These are phyloP conservation scores for Hyaloperonospora arabidopsidis DNA, from an alignment of 352 stramenopile genomes.

Conservation along the genomic window DNA sequence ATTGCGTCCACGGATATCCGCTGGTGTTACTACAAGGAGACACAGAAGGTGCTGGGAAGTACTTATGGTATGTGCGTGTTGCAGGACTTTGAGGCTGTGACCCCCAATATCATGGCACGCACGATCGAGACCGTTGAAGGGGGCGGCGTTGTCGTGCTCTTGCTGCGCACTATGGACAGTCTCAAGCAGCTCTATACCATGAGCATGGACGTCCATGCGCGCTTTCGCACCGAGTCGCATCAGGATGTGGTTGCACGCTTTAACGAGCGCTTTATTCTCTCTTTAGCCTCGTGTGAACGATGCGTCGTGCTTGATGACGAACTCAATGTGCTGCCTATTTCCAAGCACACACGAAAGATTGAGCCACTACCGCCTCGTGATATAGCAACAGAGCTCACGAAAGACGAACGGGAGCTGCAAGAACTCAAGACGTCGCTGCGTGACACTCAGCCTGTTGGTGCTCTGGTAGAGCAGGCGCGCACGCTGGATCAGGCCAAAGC, in stretches of 20 bases:
- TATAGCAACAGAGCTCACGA: constrained; percentile 43
- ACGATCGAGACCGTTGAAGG: constrained; percentile 99
- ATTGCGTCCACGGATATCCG: constrained; percentile 97
- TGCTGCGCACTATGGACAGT: constrained; percentile 96
- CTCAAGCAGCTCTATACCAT: constrained; percentile 99
- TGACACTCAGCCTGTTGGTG: constrained; percentile 92
- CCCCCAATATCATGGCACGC: constrained; percentile 97
- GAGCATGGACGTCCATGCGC: constrained; percentile 93
- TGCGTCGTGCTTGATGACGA: constrained; percentile 99
- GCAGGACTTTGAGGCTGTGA: constrained; percentile 99
- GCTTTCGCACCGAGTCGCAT: constrained; percentile 89
- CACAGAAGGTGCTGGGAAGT: constrained; percentile 96
- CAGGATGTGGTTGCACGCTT: constrained; percentile 96
- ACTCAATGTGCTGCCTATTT: constrained; percentile 97
- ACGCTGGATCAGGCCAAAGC: constrained; percentile 94
- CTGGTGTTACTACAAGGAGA: constrained; percentile 99
- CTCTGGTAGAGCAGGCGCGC: constrained; percentile 91
- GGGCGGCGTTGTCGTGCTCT: constrained; percentile 94
- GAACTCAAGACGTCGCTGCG: constrained; percentile 92
- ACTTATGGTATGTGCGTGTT: constrained; percentile 98
- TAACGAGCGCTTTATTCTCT: constrained; percentile 99
- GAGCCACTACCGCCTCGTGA: constrained; percentile 67
- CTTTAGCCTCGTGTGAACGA: constrained; percentile 89
- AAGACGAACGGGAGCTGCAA: constrained; percentile 86
- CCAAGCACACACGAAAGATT: constrained; percentile 87